Conservation (phyloP, 192 early-diverging fungal genomes). For the Coemansia nantahalensis region DNA sequence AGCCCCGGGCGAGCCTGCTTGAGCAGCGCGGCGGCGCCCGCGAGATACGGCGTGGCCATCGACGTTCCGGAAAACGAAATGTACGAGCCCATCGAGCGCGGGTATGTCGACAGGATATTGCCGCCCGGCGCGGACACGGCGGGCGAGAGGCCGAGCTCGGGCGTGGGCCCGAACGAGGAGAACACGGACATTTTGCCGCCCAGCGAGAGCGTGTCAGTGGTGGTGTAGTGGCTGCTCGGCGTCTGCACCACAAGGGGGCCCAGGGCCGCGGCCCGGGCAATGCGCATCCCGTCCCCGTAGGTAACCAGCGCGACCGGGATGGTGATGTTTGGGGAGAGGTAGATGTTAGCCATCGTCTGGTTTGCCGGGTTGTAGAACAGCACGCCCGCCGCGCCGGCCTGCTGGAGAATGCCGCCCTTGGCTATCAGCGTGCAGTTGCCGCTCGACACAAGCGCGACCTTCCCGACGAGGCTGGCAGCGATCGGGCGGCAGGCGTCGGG, state of each 20-base stretch:
- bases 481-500: not conserved
- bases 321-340: conserved; percentile 11
- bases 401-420: conserved; percentile 47
- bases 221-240: conserved; percentile 15
- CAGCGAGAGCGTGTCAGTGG: conserved; percentile 1
- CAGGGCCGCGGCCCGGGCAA: conserved; percentile 8
- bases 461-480: conserved; percentile 15
- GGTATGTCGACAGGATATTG: conserved; percentile 64
- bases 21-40: conserved; percentile 64
- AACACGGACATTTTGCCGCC: conserved; percentile 41
- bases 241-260: conserved; percentile 10
- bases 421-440: conserved; percentile 48
- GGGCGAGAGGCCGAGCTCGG: conserved; percentile 60
- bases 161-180: conserved; percentile 59
- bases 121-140: conserved; percentile 65
- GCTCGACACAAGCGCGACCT: conserved; percentile 46
- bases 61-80: conserved; percentile 66
- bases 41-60: conserved; percentile 74
- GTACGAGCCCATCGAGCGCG: conserved; percentile 31
- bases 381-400: conserved; percentile 56
- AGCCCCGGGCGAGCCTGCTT: conserved; percentile 24
- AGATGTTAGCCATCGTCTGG: conserved; percentile 20
- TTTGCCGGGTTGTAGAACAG: conserved; percentile 49
- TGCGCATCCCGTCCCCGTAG: conserved; percentile 23
- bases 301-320: conserved; percentile 49